phyloP scores from a whole-genome alignment of 2,329 filamentous ascomycete species.

The Cladosporium sp. region DNA sequence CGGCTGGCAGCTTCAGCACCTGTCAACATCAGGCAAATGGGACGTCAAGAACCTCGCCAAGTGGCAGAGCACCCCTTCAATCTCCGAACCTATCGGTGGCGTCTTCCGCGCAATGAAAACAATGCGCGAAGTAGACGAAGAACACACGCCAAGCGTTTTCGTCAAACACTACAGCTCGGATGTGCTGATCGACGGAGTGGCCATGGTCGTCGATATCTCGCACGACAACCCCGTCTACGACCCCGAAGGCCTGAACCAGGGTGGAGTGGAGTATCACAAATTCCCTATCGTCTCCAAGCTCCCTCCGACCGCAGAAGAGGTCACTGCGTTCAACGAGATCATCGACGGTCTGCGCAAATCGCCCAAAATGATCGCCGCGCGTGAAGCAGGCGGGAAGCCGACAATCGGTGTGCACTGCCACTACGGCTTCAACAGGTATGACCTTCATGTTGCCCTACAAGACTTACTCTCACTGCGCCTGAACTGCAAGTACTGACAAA shows the following conservation, averaged over 20 bases:
- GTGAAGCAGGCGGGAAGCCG: slow-evolving; percentile 32
- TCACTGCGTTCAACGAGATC: slow-evolving; percentile 55
- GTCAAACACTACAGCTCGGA: slow-evolving; percentile 60
- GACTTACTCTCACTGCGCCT: too few species aligned
- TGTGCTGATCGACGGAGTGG: slow-evolving; percentile 55
- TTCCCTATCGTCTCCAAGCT: slow-evolving; percentile 91
- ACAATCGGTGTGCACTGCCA: slow-evolving; percentile 85
- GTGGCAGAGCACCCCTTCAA: slow-evolving; percentile 60
- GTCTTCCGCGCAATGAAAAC: slow-evolving; percentile 92
- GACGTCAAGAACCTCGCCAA: slow-evolving; percentile 95
- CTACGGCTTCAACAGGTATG: slow-evolving; percentile 76
- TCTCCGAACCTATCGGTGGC: slow-evolving; percentile 59
- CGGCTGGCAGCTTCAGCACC: slow-evolving; percentile 86
- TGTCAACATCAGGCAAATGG: slow-evolving; percentile 91
- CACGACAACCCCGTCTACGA: slow-evolving; percentile 91
- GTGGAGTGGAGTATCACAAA: slow-evolving; percentile 60
- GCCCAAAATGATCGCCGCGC: slow-evolving; percentile 31
- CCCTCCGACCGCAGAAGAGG: slow-evolving; percentile 64
- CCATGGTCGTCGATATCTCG: slow-evolving; percentile 75
- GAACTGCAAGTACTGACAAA: neutral
- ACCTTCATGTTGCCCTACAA: neutral
- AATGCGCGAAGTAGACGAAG: slow-evolving; percentile 79
- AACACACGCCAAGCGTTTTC: slow-evolving; percentile 73
- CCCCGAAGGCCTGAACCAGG: slow-evolving; percentile 49
- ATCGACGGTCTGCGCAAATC: slow-evolving; percentile 45